These are phyloP conservation scores for Darksidea phi DNA, from an alignment of 495 filamentous ascomycete genomes.

Conservation along the genomic window DNA sequence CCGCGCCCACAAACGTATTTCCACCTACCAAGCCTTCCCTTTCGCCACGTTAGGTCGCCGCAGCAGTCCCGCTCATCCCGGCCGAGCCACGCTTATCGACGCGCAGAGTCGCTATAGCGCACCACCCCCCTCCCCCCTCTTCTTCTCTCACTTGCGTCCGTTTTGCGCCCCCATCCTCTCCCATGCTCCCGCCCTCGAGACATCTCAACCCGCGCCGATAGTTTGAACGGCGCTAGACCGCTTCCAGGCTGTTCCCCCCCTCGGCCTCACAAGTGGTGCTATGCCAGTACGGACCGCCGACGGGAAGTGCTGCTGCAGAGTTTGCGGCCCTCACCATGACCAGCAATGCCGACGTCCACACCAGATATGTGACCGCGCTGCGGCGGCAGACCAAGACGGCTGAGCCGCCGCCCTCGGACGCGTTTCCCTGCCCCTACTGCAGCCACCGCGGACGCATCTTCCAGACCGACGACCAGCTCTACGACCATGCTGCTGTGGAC, in stretches of 20 bases:
- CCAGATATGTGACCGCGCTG: constrained; percentile 16
- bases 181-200: neutral
- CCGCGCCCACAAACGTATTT: too few relatives aligned
- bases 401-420: constrained; percentile 2
- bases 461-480: constrained; percentile 27
- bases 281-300: neutral
- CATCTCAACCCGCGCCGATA: neutral
- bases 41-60: too few relatives aligned
- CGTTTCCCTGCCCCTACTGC: constrained; percentile 25
- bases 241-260: neutral
- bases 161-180: neutral
- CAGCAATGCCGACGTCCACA: constrained; percentile 14
- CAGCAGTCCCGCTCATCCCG: too few relatives aligned
- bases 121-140: neutral
- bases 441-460: constrained; percentile 27
- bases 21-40: too few relatives aligned
- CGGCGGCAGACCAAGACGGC: constrained; percentile 32
- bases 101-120: too few relatives aligned
- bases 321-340: constrained; percentile 8
- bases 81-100: too few relatives aligned
- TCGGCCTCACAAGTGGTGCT: neutral
- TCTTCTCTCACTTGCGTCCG: neutral
- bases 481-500: constrained; percentile 23
- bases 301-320: constrained; percentile 2
- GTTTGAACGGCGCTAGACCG: neutral